These are phyloP conservation scores for Phytomonas sp. DNA, from an alignment of 208 protist genomes.

Conservation along the genomic window DNA sequence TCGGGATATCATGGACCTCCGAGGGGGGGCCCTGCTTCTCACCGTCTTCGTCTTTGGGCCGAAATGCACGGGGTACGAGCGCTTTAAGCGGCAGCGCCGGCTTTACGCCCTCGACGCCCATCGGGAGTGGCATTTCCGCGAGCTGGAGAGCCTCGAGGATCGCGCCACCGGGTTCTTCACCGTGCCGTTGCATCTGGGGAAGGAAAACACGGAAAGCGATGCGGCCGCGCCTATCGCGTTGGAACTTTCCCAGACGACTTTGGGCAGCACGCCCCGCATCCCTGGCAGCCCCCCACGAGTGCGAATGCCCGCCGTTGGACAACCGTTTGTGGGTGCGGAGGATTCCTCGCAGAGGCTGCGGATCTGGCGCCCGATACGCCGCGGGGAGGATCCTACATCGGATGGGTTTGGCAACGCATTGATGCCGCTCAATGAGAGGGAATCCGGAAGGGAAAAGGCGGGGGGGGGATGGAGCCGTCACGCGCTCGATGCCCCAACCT, in stretches of 20 bases:
- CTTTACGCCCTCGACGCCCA: conserved; percentile 61
- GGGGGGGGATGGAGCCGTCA: too few relatives aligned
- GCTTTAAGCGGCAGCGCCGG: conserved; percentile 47
- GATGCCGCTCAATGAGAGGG: conserved; percentile 3
- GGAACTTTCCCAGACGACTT: neutral
- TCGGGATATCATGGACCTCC: conserved; percentile 37
- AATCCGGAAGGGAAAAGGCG: too few relatives aligned
- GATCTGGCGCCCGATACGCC: neutral
- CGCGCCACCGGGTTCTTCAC: conserved; percentile 37
- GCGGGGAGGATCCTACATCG: neutral
- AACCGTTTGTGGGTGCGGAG: neutral
- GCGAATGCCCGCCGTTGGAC: neutral
- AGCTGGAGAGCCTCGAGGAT: conserved; percentile 32
- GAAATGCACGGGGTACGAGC: conserved; percentile 30
- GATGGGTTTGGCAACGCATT: conserved; percentile 1
- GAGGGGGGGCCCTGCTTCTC: conserved; percentile 38
- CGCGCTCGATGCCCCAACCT: neutral
- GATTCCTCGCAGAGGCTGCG: neutral
- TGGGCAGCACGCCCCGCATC: neutral
- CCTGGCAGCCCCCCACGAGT: conserved; percentile 6
- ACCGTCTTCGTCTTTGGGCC: conserved; percentile 26
- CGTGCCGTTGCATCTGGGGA: conserved; percentile 29
- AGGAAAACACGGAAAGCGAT: conserved; percentile 6
- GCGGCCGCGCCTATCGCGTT: conserved; percentile 10
- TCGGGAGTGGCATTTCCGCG: conserved; percentile 67